Base-by-base conservation (phyloP, 257 asterid genomes). In the Lithospermum erythrorhizon region DNA sequence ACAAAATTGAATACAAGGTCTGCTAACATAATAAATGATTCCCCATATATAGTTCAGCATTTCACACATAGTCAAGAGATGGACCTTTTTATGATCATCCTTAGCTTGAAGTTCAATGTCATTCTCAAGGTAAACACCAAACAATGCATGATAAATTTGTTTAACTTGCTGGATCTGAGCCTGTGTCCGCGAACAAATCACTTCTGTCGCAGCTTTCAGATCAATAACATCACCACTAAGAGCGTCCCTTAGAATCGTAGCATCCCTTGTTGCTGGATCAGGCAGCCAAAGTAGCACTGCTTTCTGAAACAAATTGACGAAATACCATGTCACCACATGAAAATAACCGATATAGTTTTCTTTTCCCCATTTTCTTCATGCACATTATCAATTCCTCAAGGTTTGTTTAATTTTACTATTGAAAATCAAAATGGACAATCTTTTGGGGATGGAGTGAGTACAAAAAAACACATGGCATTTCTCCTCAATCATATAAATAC, bases 241-340 rank as follows among this genome's bases (percentile, higher is more conserved):
- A 60, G 91, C 83, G 64, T 72, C 59, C 71, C 87, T 76, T 6
- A 93, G 75, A 45, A 85, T 70, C 17, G 76, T 75, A 55, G 97
- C 97, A 69, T 93, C 99, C 45, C 96, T 81, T 52, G 63, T 60
- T 35, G 90, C 93, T 21, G 97, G 99, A 78, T 93, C 99, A 58
- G 79, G 83, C 90, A 93, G 68, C 99, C 99, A 89, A 30, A 82
- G 78, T 52, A 82, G 69, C 54, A 93, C 47, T 14, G 97, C 97
- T 72, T 63, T 84, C 99, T 89, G 83, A 73, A 70, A 63, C 21
- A 37, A 45, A 66, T 13, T 7, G 49, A 21, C 21, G 5, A 14
- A 16, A 10, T 35, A 35, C 20, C 18, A 25, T 29, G 56, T 19
- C 32, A 62, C 0, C 4, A 5, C 57, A 18, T 53, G 52, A 52